Percentiles rank a stretch among this genome's conserved stretches.
Evolutionary conservation across 805 yeast genomes (phyloP).

Genomic region (Lipomyces japonicus): DNA sequence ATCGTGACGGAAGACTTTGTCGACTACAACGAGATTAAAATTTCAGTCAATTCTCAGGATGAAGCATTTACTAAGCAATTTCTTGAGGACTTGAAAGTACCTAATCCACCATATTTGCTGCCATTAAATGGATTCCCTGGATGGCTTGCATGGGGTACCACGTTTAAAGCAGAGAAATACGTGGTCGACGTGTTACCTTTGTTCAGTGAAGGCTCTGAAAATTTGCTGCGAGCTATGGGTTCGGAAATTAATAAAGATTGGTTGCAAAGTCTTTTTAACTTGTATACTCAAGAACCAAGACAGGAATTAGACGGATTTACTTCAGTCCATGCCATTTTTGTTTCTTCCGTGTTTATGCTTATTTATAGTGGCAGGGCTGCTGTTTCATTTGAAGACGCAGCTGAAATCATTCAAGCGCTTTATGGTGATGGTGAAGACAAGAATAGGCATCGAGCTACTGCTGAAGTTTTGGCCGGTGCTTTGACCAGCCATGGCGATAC

Average conservation of each 20-base stretch:
- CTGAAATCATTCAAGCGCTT: slow-evolving; percentile 47
- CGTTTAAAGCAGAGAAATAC: slow-evolving; percentile 39
- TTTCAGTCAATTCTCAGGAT: slow-evolving; percentile 45
- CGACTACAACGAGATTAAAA: slow-evolving; percentile 39
- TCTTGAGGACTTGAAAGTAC: slow-evolving; percentile 50
- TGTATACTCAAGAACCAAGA: slow-evolving; percentile 56
- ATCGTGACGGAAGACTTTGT: slow-evolving; percentile 41
- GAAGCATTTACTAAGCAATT: slow-evolving; percentile 44
- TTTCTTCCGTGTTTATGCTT: slow-evolving; percentile 49
- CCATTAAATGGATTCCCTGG: slow-evolving; percentile 59
- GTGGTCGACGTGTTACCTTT: slow-evolving; percentile 15
- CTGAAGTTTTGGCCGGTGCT: slow-evolving; percentile 68
- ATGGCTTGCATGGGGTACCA: slow-evolving; percentile 72
- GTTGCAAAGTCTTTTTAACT: slow-evolving; percentile 51
- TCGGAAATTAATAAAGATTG: slow-evolving; percentile 51
- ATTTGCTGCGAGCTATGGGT: slow-evolving; percentile 46
- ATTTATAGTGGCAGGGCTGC: slow-evolving; percentile 45
- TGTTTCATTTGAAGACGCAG: slow-evolving; percentile 50
- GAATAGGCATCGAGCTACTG: slow-evolving; percentile 66
- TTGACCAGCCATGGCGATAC: slow-evolving; percentile 39
- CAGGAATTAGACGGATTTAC: slow-evolving; percentile 59
- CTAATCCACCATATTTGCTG: slow-evolving; percentile 52
- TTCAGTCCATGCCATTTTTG: slow-evolving; percentile 58
- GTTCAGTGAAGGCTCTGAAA: slow-evolving; percentile 44
- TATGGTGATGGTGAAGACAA: slow-evolving; percentile 63